A percentile compares a stretch with the other conserved stretches of the same genome.
phyloP scores from a whole-genome alignment of 2,329 filamentous ascomycete species.

The Acrocalymma vagum region DNA sequence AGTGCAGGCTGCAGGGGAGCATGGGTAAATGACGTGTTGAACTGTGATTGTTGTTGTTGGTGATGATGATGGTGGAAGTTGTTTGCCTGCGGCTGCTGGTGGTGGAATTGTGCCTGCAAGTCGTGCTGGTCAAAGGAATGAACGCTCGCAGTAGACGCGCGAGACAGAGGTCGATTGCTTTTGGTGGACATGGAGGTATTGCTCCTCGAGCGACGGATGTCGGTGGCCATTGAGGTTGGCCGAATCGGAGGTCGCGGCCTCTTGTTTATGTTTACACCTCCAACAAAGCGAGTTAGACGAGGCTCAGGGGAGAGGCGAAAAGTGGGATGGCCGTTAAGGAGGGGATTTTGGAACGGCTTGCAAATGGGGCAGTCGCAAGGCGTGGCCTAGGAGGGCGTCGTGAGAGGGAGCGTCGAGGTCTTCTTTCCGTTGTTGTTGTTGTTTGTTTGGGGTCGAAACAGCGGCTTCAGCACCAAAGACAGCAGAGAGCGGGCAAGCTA shows the following conservation, averaged over 20 bases:
- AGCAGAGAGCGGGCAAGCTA: too few relatives aligned
- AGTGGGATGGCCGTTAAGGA: too few relatives aligned
- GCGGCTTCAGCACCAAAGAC: too few relatives aligned
- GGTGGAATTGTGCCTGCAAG: slow-evolving; percentile 27
- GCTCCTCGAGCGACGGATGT: slow-evolving; percentile 54
- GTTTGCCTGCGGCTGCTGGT: slow-evolving; percentile 19
- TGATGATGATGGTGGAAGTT: slow-evolving; percentile 26
- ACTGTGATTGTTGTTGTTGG: slow-evolving; percentile 36
- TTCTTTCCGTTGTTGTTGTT: too few relatives aligned
- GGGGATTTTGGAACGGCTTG: too few relatives aligned
- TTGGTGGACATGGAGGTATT: slow-evolving; percentile 55
- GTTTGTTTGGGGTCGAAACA: too few relatives aligned
- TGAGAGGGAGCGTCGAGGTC: too few relatives aligned
- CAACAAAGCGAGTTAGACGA: slow-evolving; percentile 37
- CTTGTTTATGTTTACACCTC: slow-evolving; percentile 41
- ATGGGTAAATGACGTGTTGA: slow-evolving; percentile 34
- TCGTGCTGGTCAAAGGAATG: slow-evolving; percentile 50
- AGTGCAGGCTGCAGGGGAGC: slow-evolving; percentile 41
- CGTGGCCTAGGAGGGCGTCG: too few relatives aligned
- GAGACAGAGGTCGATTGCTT: slow-evolving; percentile 55
- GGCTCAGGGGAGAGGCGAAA: slow-evolving; percentile 7
- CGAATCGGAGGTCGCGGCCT: slow-evolving; percentile 16
- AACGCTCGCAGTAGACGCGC: slow-evolving; percentile 59
- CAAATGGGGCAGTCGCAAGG: not conserved
- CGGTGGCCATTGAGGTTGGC: slow-evolving; percentile 40